Evolutionary conservation across 768 basidiomycete genomes (phyloP).

Genomic region (Xerocomus potaroensis): DNA sequence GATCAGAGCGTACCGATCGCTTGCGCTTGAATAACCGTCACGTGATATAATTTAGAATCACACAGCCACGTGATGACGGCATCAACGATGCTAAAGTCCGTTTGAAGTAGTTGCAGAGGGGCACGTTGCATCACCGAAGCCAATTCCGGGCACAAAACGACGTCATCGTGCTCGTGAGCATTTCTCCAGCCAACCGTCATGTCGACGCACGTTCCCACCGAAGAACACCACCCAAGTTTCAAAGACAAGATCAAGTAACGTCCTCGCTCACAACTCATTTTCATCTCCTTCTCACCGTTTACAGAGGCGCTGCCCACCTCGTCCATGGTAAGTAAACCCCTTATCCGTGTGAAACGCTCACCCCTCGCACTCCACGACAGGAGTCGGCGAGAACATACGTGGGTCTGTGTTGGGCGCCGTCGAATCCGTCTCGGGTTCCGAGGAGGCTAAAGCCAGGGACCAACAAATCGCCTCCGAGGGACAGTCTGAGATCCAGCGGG

Average conservation of each 20-base stretch:
- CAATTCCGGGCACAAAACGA: conserved; percentile 8
- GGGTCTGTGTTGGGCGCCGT: conserved; percentile 40
- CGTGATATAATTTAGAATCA: too few relatives aligned
- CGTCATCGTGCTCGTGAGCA: conserved; percentile 17
- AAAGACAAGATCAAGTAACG: conserved; percentile 15
- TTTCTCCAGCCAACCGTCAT: not conserved
- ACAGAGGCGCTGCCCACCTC: conserved; percentile 33
- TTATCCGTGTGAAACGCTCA: conserved; percentile 2
- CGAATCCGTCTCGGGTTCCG: conserved; percentile 30
- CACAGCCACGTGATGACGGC: conserved; percentile 15
- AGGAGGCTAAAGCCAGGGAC: conserved; percentile 27
- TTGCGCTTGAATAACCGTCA: too few relatives aligned
- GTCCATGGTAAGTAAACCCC: conserved; percentile 31
- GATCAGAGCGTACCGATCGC: too few relatives aligned
- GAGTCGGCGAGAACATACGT: conserved; percentile 42
- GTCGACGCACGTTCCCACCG: not conserved
- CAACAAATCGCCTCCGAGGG: conserved; percentile 37
- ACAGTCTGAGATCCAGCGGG: conserved; percentile 37
- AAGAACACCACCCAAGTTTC: conserved; percentile 6
- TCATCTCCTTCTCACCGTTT: not conserved
- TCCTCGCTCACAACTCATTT: not conserved
- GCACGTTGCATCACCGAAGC: conserved; percentile 14
- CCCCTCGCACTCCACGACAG: conserved; percentile 23
- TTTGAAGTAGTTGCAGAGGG: conserved; percentile 1
- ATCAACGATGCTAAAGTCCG: conserved; percentile 3